Base-by-base conservation (phyloP, 306 rosid species). In the Cucurbita pepo region DNA sequence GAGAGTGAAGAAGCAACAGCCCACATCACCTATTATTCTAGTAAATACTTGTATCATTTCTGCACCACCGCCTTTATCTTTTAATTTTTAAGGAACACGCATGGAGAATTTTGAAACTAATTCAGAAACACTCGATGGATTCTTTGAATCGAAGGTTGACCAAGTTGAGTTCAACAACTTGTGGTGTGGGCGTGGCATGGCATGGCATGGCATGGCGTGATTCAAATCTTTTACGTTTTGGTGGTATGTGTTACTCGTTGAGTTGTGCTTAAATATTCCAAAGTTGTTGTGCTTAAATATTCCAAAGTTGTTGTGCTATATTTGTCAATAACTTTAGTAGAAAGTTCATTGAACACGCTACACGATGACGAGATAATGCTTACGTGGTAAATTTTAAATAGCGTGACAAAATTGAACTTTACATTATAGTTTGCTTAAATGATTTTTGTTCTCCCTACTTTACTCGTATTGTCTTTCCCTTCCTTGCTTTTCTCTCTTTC, bases 1-100 rank as follows among this genome's bases (percentile, higher is more conserved):
- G 90, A 85, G 71, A 64, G 80, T 53, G 77, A 78, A 56, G 72
- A 59, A 43, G 75, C 80, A 37, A 60, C 45, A 5, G 1, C 22
- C 69, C 15, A 14, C 50, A 7, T 16, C 15, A 37, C 22, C 16
- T 69, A 5, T 67, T 22, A 47, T 67, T 48, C 73, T 30, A 47
- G 74, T 69, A 69, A 69, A 52, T 69, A 48, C 25, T 69, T 50
- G 15, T 7, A 13, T 47, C 47, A 45, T 47, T 34, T 67, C 38
- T 67, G 21, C 73, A 21, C 73, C 21, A 11, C 38, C 1, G 11
- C 6, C 71, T 65, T 43, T 44, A 18, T 30, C 34, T 30, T 30
- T 30, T 2, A 30, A 30, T 30, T 30, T 30, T 30, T 30, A 30
- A 30, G 34, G 34, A 30, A 30, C 34, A 30, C 34, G 34, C 34